These are phyloP conservation scores for Catharanthus roseus DNA, from an alignment of 257 asterid species.

Conservation along the genomic window DNA sequence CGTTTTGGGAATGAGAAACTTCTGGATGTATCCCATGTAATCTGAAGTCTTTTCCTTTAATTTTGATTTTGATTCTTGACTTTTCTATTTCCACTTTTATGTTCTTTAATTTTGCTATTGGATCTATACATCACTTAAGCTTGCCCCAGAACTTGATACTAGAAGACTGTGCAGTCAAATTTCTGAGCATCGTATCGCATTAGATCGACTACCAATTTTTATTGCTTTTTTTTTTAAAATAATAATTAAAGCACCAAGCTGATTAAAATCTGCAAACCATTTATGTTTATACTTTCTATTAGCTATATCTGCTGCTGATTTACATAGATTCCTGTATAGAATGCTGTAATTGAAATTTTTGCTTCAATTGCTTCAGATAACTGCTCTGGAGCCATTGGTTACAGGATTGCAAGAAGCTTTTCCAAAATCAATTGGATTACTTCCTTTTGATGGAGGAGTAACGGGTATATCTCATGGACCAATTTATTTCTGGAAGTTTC, in stretches of 20 bases:
- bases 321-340: not conserved
- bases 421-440: conserved; percentile 89
- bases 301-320: not conserved
- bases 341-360: not conserved
- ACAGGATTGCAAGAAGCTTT: conserved; percentile 81
- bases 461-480: conserved; percentile 47
- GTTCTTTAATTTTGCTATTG: not conserved
- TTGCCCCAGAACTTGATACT: not conserved
- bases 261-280: not conserved
- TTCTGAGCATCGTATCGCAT: not conserved
- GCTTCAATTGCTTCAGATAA: conserved; percentile 48
- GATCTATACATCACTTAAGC: conserved; percentile 5
- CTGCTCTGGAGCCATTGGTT: conserved; percentile 82
- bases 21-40: not conserved
- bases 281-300: not conserved
- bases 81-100: not conserved
- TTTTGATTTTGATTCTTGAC: not conserved
- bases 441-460: conserved; percentile 93
- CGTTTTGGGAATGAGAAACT: not conserved
- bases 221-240: not conserved
- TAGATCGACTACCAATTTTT: no score
- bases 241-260: not conserved
- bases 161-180: not conserved
- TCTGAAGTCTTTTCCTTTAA: not conserved
- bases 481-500: not conserved